Evolutionary conservation across 257 asterid species (phyloP).

Genomic region (Gentiana dahurica): DNA sequence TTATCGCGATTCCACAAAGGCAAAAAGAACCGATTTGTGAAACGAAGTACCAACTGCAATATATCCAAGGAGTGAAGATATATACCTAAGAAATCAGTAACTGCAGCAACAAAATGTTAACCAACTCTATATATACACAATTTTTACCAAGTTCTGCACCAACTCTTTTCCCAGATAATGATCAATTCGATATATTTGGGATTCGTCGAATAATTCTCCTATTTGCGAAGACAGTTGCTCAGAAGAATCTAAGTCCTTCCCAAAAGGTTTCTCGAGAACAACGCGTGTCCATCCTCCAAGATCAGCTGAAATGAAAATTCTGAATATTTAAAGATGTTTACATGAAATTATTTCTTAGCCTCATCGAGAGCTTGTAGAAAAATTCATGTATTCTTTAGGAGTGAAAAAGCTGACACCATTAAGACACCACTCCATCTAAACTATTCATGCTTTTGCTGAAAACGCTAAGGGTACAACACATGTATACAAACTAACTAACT

Average conservation of each 20-base stretch:
- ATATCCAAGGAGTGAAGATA: conserved; percentile 14
- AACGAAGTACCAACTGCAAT: conserved; percentile 94
- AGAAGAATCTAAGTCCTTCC: conserved; percentile 92
- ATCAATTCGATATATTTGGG: conserved; percentile 91
- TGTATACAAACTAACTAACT: too few species aligned
- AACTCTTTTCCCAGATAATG: conserved; percentile 97
- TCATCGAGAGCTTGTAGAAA: too few species aligned
- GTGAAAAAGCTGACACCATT: too few species aligned
- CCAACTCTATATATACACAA: background rate
- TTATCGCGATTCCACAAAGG: conserved; percentile 99
- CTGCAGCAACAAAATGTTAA: conserved; percentile 3
- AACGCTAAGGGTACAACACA: too few species aligned
- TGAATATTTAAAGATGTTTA: too few species aligned
- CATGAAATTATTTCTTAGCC: too few species aligned
- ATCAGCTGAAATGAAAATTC: conserved; percentile 48
- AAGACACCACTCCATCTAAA: too few species aligned
- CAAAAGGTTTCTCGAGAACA: conserved; percentile 98
- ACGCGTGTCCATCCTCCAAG: conserved; percentile 98
- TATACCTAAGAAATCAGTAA: background rate
- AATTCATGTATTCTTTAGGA: too few species aligned
- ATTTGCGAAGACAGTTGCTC: conserved; percentile 92
- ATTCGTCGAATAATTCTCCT: conserved; percentile 84
- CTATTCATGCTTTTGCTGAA: too few species aligned
- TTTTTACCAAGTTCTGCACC: conserved; percentile 91
- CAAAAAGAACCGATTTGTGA: conserved; percentile 88